Conservation (phyloP, 2,329 filamentous ascomycete genomes). For the Fusarium sp. region DNA sequence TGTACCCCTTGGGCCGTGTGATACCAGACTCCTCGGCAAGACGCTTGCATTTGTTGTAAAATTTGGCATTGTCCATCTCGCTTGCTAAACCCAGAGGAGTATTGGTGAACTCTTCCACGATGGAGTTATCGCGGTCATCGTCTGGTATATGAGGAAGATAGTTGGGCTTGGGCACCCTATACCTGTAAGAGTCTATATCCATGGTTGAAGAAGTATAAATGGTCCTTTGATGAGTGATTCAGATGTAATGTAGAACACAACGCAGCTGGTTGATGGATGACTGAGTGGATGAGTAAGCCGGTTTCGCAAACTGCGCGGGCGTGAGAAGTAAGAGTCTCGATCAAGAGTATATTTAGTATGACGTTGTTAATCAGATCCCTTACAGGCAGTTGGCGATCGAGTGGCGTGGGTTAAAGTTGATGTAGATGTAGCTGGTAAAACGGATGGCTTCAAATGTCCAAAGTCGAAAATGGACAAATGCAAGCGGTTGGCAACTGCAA, state of each 20-base stretch:
- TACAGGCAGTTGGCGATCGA: background rate
- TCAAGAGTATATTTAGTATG: background rate
- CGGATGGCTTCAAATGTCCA: constrained; percentile 22
- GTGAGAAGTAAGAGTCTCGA: background rate
- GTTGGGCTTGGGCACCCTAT: constrained; percentile 67
- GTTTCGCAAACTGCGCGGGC: background rate
- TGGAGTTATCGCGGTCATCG: constrained; percentile 61
- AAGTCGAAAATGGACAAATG: constrained; percentile 36
- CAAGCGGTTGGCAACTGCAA: constrained; percentile 25
- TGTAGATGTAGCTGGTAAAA: constrained; percentile 35
- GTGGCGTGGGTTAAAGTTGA: constrained; percentile 8
- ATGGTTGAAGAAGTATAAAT: constrained; percentile 35
- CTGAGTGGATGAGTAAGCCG: constrained; percentile 14
- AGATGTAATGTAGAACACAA: background rate
- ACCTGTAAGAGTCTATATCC: constrained; percentile 61
- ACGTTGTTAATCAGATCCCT: background rate
- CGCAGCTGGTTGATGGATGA: constrained; percentile 9
- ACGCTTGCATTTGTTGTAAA: constrained; percentile 67
- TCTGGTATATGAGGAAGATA: constrained; percentile 67
- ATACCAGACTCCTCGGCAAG: constrained; percentile 74
- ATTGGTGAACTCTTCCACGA: constrained; percentile 63
- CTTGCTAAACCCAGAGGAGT: constrained; percentile 61
- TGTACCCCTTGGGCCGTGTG: constrained; percentile 83
- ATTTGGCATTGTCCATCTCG: constrained; percentile 67
- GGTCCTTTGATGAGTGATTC: background rate